Base-by-base conservation (phyloP, 2,329 filamentous ascomycete genomes). In the Scedosporium minutisporum region DNA sequence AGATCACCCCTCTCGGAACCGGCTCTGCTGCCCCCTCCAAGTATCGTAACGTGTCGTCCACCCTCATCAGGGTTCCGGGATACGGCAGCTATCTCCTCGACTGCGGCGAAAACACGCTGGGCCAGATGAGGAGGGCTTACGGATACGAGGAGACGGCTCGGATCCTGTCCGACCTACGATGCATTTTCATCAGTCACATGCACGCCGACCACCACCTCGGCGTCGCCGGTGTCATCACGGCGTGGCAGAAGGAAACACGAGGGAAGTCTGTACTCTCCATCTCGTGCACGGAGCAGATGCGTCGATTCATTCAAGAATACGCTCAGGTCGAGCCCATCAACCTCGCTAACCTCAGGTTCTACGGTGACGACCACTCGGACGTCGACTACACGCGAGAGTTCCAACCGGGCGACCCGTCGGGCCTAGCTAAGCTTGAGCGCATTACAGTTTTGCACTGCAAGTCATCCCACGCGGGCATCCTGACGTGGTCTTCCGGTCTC, bases 201-300 rank as follows among this genome's bases (percentile, higher is more conserved):
- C 95, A 99, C 74, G 95, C 95, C 4, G 95, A 99, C 75, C 95
- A 99, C 75, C 95, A 97, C 71, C 82, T 99, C 21, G 95, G 95
- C 29, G 90, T 87, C 1, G 81, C 85, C n/a, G 84, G 87, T 5
- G 78, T 97, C n/a, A 85, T 97, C 69, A 87, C 84, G 69, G 90
- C 89, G 5, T 96, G 92, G 90, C 86, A 90, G 62, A 81, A 86
- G 53, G 77, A 75, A 65, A 82, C 76, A 48, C 64, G 68, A n/a
- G 68, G 65, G 58, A 76, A 69, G 64, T 72, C 65, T 48, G 57
- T 61, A 21, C 80, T 96, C 7, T 79, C 84, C 59, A 75, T 97
- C 44, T 83, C 90, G 16, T 90, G 90, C 9, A 85, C 91, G 63
- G 67, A 75, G 4, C 82, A 83, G 65, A 95, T 96, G 86, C 80